A percentile compares a stretch with the other conserved stretches of the same genome.
These are phyloP conservation scores for Amauroascus verrucosus DNA, from an alignment of 2,329 filamentous ascomycete species.

Conservation along the genomic window DNA sequence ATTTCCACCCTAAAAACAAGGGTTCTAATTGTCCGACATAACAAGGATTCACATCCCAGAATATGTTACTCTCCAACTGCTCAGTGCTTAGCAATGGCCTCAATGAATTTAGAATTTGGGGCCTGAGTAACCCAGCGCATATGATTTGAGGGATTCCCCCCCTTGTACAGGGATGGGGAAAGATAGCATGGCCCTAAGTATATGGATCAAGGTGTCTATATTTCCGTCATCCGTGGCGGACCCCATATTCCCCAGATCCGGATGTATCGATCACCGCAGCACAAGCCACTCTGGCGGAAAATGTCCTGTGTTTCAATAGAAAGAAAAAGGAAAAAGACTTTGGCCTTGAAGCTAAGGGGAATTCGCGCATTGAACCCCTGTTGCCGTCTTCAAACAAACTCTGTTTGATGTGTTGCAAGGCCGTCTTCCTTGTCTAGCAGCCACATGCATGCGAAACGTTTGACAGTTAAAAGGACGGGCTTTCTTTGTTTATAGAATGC, in stretches of 20 bases:
- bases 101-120: neutral
- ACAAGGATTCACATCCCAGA: neutral
- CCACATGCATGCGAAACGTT: conserved; percentile 8
- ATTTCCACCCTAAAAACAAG: neutral
- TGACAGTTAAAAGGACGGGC: neutral
- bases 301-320: neutral
- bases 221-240: neutral
- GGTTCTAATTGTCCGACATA: conserved; percentile 3
- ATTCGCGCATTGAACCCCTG: neutral
- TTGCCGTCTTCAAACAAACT: neutral
- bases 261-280: neutral
- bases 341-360: neutral
- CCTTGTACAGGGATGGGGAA: neutral
- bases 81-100: neutral
- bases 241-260: neutral
- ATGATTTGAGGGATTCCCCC: neutral
- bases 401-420: neutral
- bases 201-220: neutral
- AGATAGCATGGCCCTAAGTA: neutral
- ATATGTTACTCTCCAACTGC: neutral
- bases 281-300: neutral
- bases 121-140: conserved; percentile 5
- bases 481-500: neutral
- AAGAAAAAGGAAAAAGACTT: neutral
- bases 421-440: conserved; percentile 1